phyloP scores from a whole-genome alignment of 2,329 filamentous ascomycete species.

The Diaporthe capsici region DNA sequence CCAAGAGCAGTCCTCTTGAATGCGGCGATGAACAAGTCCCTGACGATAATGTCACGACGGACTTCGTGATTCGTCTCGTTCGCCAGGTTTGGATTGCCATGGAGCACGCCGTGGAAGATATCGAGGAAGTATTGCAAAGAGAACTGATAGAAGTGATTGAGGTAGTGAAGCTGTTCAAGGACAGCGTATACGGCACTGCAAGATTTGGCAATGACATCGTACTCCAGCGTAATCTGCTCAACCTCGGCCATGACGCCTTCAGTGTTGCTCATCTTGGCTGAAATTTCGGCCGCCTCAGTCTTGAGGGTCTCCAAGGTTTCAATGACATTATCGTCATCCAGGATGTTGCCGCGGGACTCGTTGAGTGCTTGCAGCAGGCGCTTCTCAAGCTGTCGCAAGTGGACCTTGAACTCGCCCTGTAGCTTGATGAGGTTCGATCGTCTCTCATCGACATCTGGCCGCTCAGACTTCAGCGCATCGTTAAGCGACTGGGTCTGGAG shows the following conservation, averaged over 20 bases:
- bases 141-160: constrained; percentile 99
- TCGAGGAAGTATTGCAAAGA: constrained; percentile 98
- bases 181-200: constrained; percentile 99
- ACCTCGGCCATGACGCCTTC: constrained; percentile 99
- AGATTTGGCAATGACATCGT: constrained; percentile 91
- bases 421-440: constrained; percentile 98
- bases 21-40: constrained; percentile 89
- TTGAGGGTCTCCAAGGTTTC: constrained; percentile 98
- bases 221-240: constrained; percentile 94
- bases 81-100: constrained; percentile 80
- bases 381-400: constrained; percentile 95
- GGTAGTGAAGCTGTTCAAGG: constrained; percentile 95
- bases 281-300: constrained; percentile 97
- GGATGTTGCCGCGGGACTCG: constrained; percentile 96
- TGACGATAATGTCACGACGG: constrained; percentile 90
- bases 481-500: constrained; percentile 98
- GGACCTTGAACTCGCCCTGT: constrained; percentile 99
- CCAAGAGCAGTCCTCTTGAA: constrained; percentile 96
- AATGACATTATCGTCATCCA: constrained; percentile 98
- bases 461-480: constrained; percentile 96
- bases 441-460: constrained; percentile 96
- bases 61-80: constrained; percentile 80
- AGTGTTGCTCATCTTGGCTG: constrained; percentile 94
- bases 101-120: constrained; percentile 94
- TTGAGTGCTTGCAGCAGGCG: constrained; percentile 94